phyloP scores from a whole-genome alignment of 2,329 filamentous ascomycete genomes.

The Colletotrichum brevisporum region DNA sequence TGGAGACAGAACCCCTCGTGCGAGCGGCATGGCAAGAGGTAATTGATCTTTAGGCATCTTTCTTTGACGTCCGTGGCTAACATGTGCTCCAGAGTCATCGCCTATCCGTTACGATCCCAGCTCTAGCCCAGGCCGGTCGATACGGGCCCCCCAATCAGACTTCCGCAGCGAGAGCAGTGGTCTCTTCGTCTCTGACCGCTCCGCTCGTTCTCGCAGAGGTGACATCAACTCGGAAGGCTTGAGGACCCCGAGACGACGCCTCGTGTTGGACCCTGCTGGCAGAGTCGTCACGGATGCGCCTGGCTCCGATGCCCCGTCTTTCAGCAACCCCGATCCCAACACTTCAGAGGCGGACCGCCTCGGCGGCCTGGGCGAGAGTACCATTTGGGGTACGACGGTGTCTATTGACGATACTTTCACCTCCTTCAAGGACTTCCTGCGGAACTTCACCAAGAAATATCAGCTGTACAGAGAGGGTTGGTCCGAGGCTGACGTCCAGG shows the following conservation, averaged over 20 bases:
- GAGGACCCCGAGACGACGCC: slow-evolving; percentile 67
- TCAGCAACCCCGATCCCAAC: slow-evolving; percentile 78
- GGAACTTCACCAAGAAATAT: slow-evolving; percentile 94
- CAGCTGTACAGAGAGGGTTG: slow-evolving; percentile 92
- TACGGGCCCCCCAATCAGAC: slow-evolving; percentile 75
- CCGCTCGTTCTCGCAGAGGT: slow-evolving; percentile 78
- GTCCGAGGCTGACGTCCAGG: slow-evolving; percentile 80
- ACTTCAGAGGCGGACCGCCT: slow-evolving; percentile 93
- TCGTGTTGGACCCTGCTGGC: slow-evolving; percentile 72
- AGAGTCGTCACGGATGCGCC: slow-evolving; percentile 66
- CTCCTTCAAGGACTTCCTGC: slow-evolving; percentile 91
- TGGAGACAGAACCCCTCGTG: slow-evolving; percentile 79
- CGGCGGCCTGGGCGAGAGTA: slow-evolving; percentile 83
- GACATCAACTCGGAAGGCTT: slow-evolving; percentile 89
- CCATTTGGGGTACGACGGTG: slow-evolving; percentile 98
- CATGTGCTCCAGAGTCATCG: slow-evolving; percentile 78
- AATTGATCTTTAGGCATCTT: slow-evolving; percentile 45
- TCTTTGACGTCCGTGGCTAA: not conserved
- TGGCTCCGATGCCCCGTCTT: slow-evolving; percentile 72
- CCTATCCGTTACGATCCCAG: slow-evolving; percentile 92
- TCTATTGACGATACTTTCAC: slow-evolving; percentile 91
- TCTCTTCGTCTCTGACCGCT: slow-evolving; percentile 79
- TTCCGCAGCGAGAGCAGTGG: slow-evolving; percentile 87
- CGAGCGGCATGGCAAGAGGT: slow-evolving; percentile 76
- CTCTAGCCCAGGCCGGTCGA: slow-evolving; percentile 82